phyloP scores from a whole-genome alignment of 208 protist genomes.

The Trypanosoma avium region DNA sequence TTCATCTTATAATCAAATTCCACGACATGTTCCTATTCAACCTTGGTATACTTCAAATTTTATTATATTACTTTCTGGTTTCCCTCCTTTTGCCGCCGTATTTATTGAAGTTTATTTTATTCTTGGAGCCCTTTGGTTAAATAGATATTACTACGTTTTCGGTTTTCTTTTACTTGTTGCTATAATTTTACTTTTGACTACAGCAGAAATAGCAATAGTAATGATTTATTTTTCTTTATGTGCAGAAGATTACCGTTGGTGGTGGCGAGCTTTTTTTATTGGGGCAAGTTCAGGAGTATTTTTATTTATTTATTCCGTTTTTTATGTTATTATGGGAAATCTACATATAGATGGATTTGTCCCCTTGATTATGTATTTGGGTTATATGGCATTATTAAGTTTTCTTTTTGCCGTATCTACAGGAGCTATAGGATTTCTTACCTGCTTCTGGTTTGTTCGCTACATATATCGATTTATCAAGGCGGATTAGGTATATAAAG shows the following conservation, averaged over 20 bases:
- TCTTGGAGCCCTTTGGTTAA: conserved; percentile 88
- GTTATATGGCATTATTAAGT: conserved; percentile 73
- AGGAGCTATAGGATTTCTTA: conserved; percentile 50
- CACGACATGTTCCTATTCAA: conserved; percentile 91
- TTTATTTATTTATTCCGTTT: conserved; percentile 93
- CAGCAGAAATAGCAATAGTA: conserved; percentile 95
- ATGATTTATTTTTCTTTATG: conserved; percentile 97
- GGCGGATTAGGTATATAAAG: conserved; percentile 49
- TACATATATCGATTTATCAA: conserved; percentile 50
- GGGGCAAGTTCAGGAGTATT: conserved; percentile 84
- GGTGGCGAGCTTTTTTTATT: conserved; percentile 94
- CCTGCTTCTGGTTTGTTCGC: conserved; percentile 51
- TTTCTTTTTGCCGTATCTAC: conserved; percentile 44
- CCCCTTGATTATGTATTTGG: conserved; percentile 70
- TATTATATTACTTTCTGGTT: conserved; percentile 38
- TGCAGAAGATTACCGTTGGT: conserved; percentile 97
- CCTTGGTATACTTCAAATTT: conserved; percentile 60
- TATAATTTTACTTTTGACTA: conserved; percentile 92
- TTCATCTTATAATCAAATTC: conserved; percentile 92
- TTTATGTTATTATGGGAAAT: conserved; percentile 75
- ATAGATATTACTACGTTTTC: conserved; percentile 96
- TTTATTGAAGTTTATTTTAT: conserved; percentile 98
- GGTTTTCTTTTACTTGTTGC: conserved; percentile 95
- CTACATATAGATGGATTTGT: conserved; percentile 58
- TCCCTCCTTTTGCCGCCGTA: conserved; percentile 96